phyloP scores from a whole-genome alignment of 805 yeast genomes.

The Saturnispora halmiae region DNA sequence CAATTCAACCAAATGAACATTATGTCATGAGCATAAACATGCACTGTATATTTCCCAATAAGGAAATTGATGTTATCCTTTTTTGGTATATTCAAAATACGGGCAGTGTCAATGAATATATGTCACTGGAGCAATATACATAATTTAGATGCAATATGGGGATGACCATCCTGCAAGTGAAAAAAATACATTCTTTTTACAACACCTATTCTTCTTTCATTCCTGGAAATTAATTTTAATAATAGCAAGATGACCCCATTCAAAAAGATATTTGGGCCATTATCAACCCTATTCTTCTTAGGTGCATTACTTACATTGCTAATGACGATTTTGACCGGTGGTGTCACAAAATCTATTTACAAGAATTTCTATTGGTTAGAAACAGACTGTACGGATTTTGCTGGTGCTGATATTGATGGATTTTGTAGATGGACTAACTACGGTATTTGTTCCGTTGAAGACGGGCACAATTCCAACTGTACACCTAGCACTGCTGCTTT shows the following conservation, averaged over 20 bases:
- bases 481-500: constrained; percentile 56
- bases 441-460: constrained; percentile 41
- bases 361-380: constrained; percentile 69
- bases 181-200: neutral
- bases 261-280: constrained; percentile 3
- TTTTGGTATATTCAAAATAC: neutral
- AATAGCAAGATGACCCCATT: constrained; percentile 1
- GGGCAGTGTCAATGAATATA: constrained; percentile 4
- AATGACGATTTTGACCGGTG: constrained; percentile 61
- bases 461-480: constrained; percentile 42
- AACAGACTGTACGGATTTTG: constrained; percentile 56
- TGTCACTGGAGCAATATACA: too few species aligned
- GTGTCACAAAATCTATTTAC: constrained; percentile 38
- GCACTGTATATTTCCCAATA: constrained; percentile 1
- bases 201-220: neutral
- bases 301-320: constrained; percentile 46
- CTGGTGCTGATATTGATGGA: constrained; percentile 34
- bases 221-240: neutral
- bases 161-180: too few species aligned
- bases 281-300: constrained; percentile 13
- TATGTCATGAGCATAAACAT: neutral
- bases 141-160: too few species aligned
- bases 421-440: constrained; percentile 76
- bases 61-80: neutral
- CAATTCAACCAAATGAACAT: neutral